Percentiles rank a stretch among this genome's conserved stretches.
These are phyloP conservation scores for Podila minutissima DNA, from an alignment of 192 early-diverging fungal species.

Conservation along the genomic window DNA sequence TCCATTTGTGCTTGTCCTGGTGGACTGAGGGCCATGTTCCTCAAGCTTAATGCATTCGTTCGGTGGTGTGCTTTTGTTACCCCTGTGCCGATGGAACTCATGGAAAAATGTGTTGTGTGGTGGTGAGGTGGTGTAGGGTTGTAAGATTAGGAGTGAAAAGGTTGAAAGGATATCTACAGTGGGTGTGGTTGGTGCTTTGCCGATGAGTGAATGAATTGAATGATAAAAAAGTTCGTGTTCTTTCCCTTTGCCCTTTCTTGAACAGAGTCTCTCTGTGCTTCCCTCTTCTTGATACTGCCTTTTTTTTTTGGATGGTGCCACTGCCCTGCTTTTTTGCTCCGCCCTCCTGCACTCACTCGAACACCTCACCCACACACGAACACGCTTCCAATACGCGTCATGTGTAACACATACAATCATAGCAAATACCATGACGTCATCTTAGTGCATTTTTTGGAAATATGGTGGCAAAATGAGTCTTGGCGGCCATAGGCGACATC, in stretches of 20 bases:
- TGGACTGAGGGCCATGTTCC: neutral
- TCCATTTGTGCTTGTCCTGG: slow-evolving; percentile 6
- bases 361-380: slow-evolving; percentile 1
- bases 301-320: neutral
- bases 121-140: neutral
- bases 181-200: neutral
- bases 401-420: slow-evolving; percentile 7
- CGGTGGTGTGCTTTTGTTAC: slow-evolving; percentile 55
- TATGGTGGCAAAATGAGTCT: no score
- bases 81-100: slow-evolving; percentile 94
- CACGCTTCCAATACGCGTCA: slow-evolving; percentile 11
- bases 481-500: no score
- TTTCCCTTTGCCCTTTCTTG: neutral
- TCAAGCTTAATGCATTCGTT: neutral
- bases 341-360: neutral
- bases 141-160: neutral
- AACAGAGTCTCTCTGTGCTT: neutral
- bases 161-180: neutral
- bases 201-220: neutral
- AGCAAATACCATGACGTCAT: neutral
- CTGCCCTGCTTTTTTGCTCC: neutral
- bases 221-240: neutral
- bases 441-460: no score
- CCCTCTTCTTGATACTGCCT: neutral
- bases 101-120: slow-evolving; percentile 37